A percentile compares a stretch with the other conserved stretches of the same genome.
Evolutionary conservation across 2,329 filamentous ascomycete species (phyloP).

Genomic region (Trichoderma polysporum): DNA sequence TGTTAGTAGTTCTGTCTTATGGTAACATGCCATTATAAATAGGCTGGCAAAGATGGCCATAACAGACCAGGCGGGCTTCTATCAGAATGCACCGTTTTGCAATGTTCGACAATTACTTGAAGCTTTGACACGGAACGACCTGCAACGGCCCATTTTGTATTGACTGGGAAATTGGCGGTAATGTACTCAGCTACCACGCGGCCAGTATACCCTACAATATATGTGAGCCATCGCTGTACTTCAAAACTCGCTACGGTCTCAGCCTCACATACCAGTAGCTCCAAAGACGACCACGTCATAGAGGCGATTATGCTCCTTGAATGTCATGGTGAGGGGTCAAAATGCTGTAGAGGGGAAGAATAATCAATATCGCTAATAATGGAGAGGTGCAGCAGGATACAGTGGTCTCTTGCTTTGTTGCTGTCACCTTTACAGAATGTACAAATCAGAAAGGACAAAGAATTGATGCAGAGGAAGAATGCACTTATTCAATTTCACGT

Average conservation of each 20-base stretch:
- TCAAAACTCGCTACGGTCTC: neutral
- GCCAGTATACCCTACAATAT: slow-evolving; percentile 75
- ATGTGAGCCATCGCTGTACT: neutral
- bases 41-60: neutral
- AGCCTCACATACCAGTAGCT: slow-evolving; percentile 49
- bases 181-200: slow-evolving; percentile 75
- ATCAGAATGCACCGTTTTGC: slow-evolving; percentile 66
- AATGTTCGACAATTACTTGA: slow-evolving; percentile 62
- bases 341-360: neutral
- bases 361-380: neutral
- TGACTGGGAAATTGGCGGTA: slow-evolving; percentile 65
- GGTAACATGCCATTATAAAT: neutral
- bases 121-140: slow-evolving; percentile 80
- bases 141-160: slow-evolving; percentile 84
- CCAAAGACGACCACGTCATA: slow-evolving; percentile 60
- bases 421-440: neutral
- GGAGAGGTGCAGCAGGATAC: neutral
- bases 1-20: neutral
- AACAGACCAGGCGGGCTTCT: slow-evolving; percentile 65
- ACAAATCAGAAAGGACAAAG: neutral
- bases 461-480: neutral
- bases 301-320: slow-evolving; percentile 51
- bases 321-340: slow-evolving; percentile 39
- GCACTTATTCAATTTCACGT: neutral
- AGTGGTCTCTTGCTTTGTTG: neutral